Conservation (phyloP, 192 early-diverging fungal genomes). For the Coemansia sp. region DNA sequence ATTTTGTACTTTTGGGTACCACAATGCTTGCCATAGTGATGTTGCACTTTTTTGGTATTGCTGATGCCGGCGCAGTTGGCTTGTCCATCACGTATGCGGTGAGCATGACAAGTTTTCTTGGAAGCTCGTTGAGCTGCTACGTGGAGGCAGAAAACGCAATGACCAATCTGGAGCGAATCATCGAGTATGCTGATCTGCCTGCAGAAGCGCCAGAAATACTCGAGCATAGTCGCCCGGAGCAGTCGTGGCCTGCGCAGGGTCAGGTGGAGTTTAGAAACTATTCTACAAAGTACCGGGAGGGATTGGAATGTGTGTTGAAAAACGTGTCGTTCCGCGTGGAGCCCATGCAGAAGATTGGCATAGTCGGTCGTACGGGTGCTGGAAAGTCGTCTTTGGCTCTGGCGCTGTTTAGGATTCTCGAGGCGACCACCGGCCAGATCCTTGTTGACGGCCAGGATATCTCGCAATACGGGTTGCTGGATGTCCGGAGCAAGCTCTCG, state of each 20-base stretch:
- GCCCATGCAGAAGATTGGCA: slow-evolving; percentile 1
- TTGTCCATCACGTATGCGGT: slow-evolving; percentile 75
- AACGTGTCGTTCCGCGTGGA: slow-evolving; percentile 2
- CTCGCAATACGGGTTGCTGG: neutral
- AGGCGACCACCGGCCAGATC: neutral
- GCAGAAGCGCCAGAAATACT: neutral
- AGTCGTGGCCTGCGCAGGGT: slow-evolving; percentile 1
- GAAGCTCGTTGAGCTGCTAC: neutral
- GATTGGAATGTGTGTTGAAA: neutral
- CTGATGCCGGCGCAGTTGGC: slow-evolving; percentile 68
- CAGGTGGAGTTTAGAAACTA: neutral
- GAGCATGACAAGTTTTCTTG: neutral
- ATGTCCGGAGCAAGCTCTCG: slow-evolving; percentile 1
- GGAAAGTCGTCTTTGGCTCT: neutral
- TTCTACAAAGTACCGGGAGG: neutral
- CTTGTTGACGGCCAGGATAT: slow-evolving; percentile 1
- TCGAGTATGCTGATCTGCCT: slow-evolving; percentile 2
- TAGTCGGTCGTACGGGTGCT: neutral
- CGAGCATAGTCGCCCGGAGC: neutral
- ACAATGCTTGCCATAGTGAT: slow-evolving; percentile 68
- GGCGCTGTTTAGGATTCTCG: neutral
- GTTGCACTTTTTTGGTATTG: slow-evolving; percentile 54
- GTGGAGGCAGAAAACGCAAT: slow-evolving; percentile 2
- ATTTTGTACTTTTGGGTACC: slow-evolving; percentile 73
- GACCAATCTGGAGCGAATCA: neutral